phyloP scores from a whole-genome alignment of 352 stramenopile species.

The Pythium brassicae region DNA sequence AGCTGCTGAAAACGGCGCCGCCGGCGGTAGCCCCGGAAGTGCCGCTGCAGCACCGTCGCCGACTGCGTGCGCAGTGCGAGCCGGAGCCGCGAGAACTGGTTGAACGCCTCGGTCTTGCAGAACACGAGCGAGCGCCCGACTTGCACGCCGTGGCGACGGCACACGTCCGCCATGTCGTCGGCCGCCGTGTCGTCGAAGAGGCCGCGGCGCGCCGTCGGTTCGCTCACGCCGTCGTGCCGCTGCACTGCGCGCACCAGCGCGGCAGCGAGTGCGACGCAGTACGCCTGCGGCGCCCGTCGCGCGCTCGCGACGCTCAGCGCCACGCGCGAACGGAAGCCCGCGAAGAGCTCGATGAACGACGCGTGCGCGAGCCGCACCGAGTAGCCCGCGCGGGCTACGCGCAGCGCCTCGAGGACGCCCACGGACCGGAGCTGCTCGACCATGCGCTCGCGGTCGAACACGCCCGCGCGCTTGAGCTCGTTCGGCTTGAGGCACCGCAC shows the following conservation, averaged over 20 bases:
- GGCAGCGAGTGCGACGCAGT: slow-evolving; percentile 6
- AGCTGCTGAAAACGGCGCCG: slow-evolving; percentile 35
- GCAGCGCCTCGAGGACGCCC: slow-evolving; percentile 94
- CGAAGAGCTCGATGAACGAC: slow-evolving; percentile 86
- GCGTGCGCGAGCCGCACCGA: slow-evolving; percentile 92
- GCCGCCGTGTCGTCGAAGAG: slow-evolving; percentile 1
- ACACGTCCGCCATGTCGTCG: slow-evolving; percentile 7
- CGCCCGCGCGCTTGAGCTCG: slow-evolving; percentile 71
- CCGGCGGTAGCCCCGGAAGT: slow-evolving; percentile 37
- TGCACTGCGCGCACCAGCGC: slow-evolving; percentile 7
- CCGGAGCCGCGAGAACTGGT: slow-evolving; percentile 45
- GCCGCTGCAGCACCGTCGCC: slow-evolving; percentile 37
- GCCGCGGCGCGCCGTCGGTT: not conserved
- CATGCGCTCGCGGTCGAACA: slow-evolving; percentile 84
- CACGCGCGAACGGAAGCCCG: slow-evolving; percentile 46
- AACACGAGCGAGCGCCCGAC: slow-evolving; percentile 63
- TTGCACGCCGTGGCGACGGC: slow-evolving; percentile 34
- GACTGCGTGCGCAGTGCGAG: slow-evolving; percentile 28
- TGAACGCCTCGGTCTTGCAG: slow-evolving; percentile 56
- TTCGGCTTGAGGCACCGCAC: slow-evolving; percentile 99
- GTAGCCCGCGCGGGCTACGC: slow-evolving; percentile 94
- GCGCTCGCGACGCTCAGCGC: slow-evolving; percentile 10
- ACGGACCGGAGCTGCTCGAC: slow-evolving; percentile 97
- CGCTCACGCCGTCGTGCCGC: slow-evolving; percentile 1
- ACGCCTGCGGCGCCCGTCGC: slow-evolving; percentile 27